Evolutionary conservation across 2,329 filamentous ascomycete species (phyloP), one percentile per base, ranked within the genome.

Genomic region (Epichloe scottii): DNA sequence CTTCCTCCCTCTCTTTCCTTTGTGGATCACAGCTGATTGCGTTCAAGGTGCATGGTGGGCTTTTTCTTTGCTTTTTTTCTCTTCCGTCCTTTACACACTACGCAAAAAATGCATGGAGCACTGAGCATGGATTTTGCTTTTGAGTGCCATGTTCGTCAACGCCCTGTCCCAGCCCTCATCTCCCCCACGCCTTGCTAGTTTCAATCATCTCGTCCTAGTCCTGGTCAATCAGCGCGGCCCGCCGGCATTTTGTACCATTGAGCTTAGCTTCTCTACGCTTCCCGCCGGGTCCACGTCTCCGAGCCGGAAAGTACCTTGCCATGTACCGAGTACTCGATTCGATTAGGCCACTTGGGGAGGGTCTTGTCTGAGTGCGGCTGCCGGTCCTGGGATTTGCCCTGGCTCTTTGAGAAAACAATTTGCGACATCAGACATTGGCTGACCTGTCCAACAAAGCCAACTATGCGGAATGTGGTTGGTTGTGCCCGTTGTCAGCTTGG

Each of bases 171-270:
- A 41, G 21, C 39, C 40, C 26, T 40, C 49, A 45, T 37, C 34
- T 38, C 26, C 34, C 41, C 44, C 40, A 15, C 23, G 38, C 45
- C 45, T 8, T 26, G 26, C 26, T 26, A 8, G 26, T 30, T 30
- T 30, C 26, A 30, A 30, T 30, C 26, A 30, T 30, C 43, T 17
- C 33, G 17, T 43, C 37, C 33, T 19, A 23, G 30, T 35, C 51
- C 40, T 40, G 26, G 40, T 38, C 15, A 46, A 42, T 33, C 19
- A 34, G 41, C 49, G 47, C 41, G 48, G 55, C 52, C 37, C 49
- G 52, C 53, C 46, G 48, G 49, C n/a, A 48, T 52, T 48, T 48
- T 52, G 50, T 52, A 53, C 51, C 48, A 54, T 53, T 41, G 40
- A 55, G 50, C 41, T 53, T 47, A 43, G 51, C 50, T 43, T 35